Percentiles rank a stretch among this genome's conserved stretches.
phyloP scores from a whole-genome alignment of 1,139 yeast genomes.

The Saccharomyces hybrid region DNA sequence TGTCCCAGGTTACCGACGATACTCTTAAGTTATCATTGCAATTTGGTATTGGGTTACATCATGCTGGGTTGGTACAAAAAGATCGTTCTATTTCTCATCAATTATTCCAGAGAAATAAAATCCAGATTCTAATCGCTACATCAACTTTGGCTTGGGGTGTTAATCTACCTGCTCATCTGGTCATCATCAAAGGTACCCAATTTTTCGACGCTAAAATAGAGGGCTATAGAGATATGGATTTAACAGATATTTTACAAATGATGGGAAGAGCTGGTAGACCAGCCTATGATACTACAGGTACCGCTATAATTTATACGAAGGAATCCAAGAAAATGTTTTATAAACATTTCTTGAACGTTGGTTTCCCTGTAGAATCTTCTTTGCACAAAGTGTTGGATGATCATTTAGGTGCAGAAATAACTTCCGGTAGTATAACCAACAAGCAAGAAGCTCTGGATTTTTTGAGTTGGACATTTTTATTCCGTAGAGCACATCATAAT shows the following conservation, averaged over 20 bases:
- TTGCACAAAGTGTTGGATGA: slow-evolving; percentile 86
- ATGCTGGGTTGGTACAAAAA: slow-evolving; percentile 89
- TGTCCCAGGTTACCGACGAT: slow-evolving; percentile 75
- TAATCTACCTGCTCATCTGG: slow-evolving; percentile 55
- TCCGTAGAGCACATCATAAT: slow-evolving; percentile 87
- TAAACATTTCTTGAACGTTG: slow-evolving; percentile 87
- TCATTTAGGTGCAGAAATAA: slow-evolving; percentile 93
- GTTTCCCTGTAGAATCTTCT: slow-evolving; percentile 96
- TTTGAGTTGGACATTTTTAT: slow-evolving; percentile 89
- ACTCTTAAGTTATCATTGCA: slow-evolving; percentile 77
- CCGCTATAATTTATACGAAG: slow-evolving; percentile 87
- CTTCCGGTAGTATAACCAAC: slow-evolving; percentile 74
- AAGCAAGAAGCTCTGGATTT: slow-evolving; percentile 90
- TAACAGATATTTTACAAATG: slow-evolving; percentile 69
- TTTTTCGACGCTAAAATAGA: slow-evolving; percentile 38
- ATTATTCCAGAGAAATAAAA: slow-evolving; percentile 73
- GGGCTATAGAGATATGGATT: slow-evolving; percentile 54
- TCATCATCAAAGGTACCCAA: slow-evolving; percentile 51
- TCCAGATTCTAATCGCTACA: slow-evolving; percentile 87
- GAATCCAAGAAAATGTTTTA: slow-evolving; percentile 88
- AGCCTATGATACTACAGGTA: slow-evolving; percentile 91
- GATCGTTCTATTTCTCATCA: slow-evolving; percentile 86
- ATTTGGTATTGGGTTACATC: slow-evolving; percentile 95
- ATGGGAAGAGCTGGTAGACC: slow-evolving; percentile 87
- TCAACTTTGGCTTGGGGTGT: slow-evolving; percentile 78